Evolutionary conservation across 2,329 filamentous ascomycete species (phyloP).

Genomic region (Calonectria crousiana): DNA sequence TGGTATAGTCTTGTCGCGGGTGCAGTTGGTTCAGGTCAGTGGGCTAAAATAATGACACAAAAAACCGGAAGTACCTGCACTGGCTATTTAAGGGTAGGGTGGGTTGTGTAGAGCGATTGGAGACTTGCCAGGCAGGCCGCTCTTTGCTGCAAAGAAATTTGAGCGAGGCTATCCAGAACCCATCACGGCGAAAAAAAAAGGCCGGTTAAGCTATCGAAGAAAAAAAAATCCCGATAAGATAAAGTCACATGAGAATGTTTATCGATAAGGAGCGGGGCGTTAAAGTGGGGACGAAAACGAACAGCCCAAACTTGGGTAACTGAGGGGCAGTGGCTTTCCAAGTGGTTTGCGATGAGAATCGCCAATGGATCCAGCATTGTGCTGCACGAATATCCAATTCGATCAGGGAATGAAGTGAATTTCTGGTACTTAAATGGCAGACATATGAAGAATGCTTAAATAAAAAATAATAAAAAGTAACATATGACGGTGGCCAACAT

Average conservation of each 20-base stretch:
- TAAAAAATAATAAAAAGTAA: background rate
- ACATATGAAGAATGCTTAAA: background rate
- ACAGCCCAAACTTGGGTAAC: conserved; percentile 18
- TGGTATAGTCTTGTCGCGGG: conserved; percentile 3
- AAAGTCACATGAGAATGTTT: conserved; percentile 38
- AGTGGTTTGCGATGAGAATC: background rate
- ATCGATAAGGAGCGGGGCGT: conserved; percentile 42
- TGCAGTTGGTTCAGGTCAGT: conserved; percentile 10
- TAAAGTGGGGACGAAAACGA: background rate
- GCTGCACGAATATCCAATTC: background rate
- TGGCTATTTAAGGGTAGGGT: conserved; percentile 24
- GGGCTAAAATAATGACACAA: background rate
- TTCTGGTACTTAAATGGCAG: background rate
- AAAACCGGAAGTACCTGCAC: background rate
- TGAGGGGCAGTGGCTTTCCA: conserved; percentile 19
- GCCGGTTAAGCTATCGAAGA: conserved; percentile 22
- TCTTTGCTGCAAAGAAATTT: conserved; percentile 36
- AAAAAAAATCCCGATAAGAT: conserved; percentile 47
- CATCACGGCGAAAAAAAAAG: conserved; percentile 38
- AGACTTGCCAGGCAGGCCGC: conserved; percentile 34
- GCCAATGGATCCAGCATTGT: background rate
- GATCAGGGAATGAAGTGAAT: background rate
- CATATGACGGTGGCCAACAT: background rate
- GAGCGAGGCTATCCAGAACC: conserved; percentile 44
- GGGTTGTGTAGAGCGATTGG: conserved; percentile 25